A percentile compares a stretch with the other conserved stretches of the same genome.
phyloP scores from a whole-genome alignment of 2,329 filamentous ascomycete genomes.

The Fusarium sp. region DNA sequence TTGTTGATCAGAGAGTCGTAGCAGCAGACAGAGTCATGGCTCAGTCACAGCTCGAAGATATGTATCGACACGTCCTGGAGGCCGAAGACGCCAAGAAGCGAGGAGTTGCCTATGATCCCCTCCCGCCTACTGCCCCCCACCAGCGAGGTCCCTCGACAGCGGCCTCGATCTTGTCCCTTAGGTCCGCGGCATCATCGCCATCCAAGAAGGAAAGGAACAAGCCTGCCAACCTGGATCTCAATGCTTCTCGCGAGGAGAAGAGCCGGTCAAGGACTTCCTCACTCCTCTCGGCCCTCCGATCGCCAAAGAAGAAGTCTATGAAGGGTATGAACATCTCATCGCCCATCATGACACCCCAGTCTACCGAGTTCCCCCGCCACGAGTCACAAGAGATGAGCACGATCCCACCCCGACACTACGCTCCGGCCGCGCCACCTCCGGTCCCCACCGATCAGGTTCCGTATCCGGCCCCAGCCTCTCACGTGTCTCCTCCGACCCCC shows the following conservation, averaged over 20 bases:
- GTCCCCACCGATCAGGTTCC: constrained; percentile 60
- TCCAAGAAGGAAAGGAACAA: constrained; percentile 61
- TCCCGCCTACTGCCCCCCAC: constrained; percentile 45
- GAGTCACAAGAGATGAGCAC: constrained; percentile 66
- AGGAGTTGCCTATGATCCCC: constrained; percentile 61
- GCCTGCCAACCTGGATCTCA: constrained; percentile 62
- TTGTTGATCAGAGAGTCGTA: constrained; percentile 82
- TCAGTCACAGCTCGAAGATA: constrained; percentile 85
- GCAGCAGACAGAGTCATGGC: constrained; percentile 78
- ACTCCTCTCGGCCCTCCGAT: constrained; percentile 69
- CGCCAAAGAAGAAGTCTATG: constrained; percentile 64
- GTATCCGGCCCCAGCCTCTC: constrained; percentile 42
- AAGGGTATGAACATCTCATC: constrained; percentile 70
- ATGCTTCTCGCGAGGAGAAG: constrained; percentile 57
- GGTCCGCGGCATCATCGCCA: constrained; percentile 45
- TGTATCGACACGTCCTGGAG: constrained; percentile 93
- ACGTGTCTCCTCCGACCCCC: constrained; percentile 41
- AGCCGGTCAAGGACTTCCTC: constrained; percentile 68
- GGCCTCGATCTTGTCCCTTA: constrained; percentile 34
- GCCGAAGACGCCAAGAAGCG: constrained; percentile 78
- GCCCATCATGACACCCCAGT: constrained; percentile 72
- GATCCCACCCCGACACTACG: constrained; percentile 68
- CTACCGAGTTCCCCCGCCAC: constrained; percentile 66
- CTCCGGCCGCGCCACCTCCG: constrained; percentile 66
- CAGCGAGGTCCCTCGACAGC: constrained; percentile 34